Base-by-base conservation (phyloP, 768 basidiomycete species). In the Rubroboletus satanas region DNA sequence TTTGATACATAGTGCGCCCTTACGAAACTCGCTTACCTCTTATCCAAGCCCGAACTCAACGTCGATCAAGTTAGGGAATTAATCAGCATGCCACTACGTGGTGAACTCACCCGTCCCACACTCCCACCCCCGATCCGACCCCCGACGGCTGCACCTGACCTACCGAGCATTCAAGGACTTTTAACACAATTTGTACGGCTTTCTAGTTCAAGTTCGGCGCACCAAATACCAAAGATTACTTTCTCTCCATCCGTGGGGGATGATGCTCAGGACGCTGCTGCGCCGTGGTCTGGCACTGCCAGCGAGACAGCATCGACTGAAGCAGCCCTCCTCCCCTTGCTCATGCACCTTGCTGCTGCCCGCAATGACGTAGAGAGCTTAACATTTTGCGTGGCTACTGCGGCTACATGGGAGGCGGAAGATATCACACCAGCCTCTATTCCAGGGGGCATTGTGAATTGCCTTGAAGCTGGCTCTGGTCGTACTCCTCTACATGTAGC, bases 11-110 rank as follows among this genome's bases (percentile, higher is more conserved):
- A 95, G 93, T 92, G 91, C 55, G 94, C 94, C 2, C 80, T 97
- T 18, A 80, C 92, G 14, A 98, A 98, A 73, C 79, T 98, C 15
- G 81, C 88, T 44, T 98, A 97, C 66, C 81, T 98, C 14, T 78
- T 97, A 33, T 91, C 91, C 7, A 96, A 97, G 68, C 77, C 87
- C 1, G 88, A 92, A 63, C 80, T 96, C 7, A 77, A 81, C 0
- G 65, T 76, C 3, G 67, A 75, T 18, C 82, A 92, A 72, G 81
- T 98, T 43, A 84, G 92, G 51, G 75, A 83, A 38, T 79, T 96
- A 21, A 81, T 97, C 53, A 75, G 82, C 12, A 83, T 79, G 33
- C 88, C 95, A 4, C 77, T 97, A 11, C 91, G 94, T 7, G 94
- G 94, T 44, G 94, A 98, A 70, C 83, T 98, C 39, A 93, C 89